phyloP scores from a whole-genome alignment of 805 yeast species.

The Grigorovia jiainica region DNA sequence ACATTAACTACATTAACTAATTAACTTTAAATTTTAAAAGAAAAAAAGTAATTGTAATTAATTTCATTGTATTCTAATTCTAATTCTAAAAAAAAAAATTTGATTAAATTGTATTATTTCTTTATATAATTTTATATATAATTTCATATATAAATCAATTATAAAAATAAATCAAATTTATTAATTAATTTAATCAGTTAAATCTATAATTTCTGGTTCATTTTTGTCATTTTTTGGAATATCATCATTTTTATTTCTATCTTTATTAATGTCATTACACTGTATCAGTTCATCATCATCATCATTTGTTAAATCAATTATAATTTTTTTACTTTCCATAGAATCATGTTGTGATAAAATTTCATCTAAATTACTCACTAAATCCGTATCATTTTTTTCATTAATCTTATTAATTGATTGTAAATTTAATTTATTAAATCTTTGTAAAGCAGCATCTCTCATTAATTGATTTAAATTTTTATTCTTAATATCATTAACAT shows the following conservation, averaged over 20 bases:
- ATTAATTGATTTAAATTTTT: conserved; percentile 28
- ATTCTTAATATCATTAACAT: too few species aligned
- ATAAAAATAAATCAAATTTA: too few species aligned
- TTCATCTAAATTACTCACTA: conserved; percentile 6
- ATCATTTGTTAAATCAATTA: conserved; percentile 13
- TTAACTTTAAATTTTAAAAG: too few species aligned
- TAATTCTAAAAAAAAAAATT: too few species aligned
- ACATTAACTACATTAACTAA: too few species aligned
- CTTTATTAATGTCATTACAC: too few species aligned
- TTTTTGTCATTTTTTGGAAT: neutral
- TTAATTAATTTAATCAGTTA: conserved; percentile 14
- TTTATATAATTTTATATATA: too few species aligned
- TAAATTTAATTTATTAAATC: conserved; percentile 14
- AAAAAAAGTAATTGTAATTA: too few species aligned
- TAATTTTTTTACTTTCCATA: conserved; percentile 12
- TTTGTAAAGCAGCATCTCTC: conserved; percentile 24
- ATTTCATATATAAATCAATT: conserved; percentile 1
- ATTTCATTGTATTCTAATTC: too few species aligned
- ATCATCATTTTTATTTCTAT: too few species aligned
- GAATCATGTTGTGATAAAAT: conserved; percentile 4
- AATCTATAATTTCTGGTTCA: conserved; percentile 12
- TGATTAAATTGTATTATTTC: too few species aligned
- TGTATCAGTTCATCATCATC: conserved; percentile 12
- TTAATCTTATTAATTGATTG: neutral
- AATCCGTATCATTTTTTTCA: conserved; percentile 4